phyloP scores from a whole-genome alignment of 768 basidiomycete genomes.

The Mycena sanguinolenta region DNA sequence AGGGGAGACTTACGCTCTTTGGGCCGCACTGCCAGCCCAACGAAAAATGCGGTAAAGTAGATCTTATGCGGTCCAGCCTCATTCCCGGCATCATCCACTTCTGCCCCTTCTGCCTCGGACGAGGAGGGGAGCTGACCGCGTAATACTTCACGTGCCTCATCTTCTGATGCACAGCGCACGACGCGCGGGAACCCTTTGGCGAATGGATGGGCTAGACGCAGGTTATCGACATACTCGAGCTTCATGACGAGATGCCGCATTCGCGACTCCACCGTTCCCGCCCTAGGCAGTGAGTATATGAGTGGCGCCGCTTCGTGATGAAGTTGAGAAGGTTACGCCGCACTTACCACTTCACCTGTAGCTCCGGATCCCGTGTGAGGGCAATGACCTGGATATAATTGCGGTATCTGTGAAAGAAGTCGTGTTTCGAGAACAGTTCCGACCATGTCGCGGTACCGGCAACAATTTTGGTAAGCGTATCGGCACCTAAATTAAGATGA shows the following conservation, averaged over 20 bases:
- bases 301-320: neutral
- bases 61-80: conserved; percentile 73
- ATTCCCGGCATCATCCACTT: conserved; percentile 78
- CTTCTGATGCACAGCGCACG: conserved; percentile 84
- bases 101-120: neutral
- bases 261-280: conserved; percentile 96
- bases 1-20: conserved; percentile 72
- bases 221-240: conserved; percentile 93
- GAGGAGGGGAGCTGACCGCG: conserved; percentile 71
- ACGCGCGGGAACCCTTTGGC: conserved; percentile 93
- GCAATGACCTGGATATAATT: conserved; percentile 97
- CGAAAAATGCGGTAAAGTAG: conserved; percentile 95
- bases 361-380: conserved; percentile 81
- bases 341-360: conserved; percentile 94
- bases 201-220: conserved; percentile 94
- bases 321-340: conserved; percentile 33
- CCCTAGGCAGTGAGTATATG: conserved; percentile 45
- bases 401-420: conserved; percentile 96
- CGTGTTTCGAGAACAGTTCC: conserved; percentile 92
- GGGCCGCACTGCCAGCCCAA: conserved; percentile 93
- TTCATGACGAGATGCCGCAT: conserved; percentile 97
- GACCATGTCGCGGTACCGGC: conserved; percentile 87
- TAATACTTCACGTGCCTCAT: conserved; percentile 88
- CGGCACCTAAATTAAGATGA: conserved; percentile 79
- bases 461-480: conserved; percentile 92